Evolutionary conservation across 345 rosid species (phyloP).

Genomic region (Hibiscus trionum): DNA sequence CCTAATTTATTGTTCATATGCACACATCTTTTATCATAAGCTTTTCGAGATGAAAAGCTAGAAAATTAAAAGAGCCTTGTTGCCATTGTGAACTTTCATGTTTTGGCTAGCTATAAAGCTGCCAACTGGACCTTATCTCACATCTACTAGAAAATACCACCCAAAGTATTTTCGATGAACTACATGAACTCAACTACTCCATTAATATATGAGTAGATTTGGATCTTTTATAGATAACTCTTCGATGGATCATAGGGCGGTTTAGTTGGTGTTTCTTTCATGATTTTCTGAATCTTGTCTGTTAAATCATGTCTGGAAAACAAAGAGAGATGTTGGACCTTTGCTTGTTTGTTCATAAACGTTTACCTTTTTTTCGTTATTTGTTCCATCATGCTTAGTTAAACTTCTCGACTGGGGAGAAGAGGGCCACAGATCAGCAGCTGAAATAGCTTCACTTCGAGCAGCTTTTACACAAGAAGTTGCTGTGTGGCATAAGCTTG

Average conservation of each 20-base stretch:
- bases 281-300: constrained; percentile 8
- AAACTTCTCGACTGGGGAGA: constrained; percentile 99
- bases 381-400: constrained; percentile 39
- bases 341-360: background rate
- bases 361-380: background rate
- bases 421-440: constrained; percentile 85
- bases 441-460: constrained; percentile 87
- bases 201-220: constrained; percentile 6
- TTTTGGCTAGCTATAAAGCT: constrained; percentile 14
- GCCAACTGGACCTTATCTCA: constrained; percentile 21
- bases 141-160: constrained; percentile 6
- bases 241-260: background rate
- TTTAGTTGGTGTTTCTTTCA: constrained; percentile 2
- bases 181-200: background rate
- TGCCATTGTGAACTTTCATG: background rate
- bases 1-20: constrained; percentile 15
- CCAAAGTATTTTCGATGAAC: constrained; percentile 6
- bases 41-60: constrained; percentile 15
- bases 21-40: constrained; percentile 12
- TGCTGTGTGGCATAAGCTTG: constrained; percentile 97
- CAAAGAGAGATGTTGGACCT: background rate
- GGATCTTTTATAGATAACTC: background rate
- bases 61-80: constrained; percentile 14
- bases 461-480: constrained; percentile 95
- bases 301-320: background rate